Evolutionary conservation across 2,329 filamentous ascomycete genomes (phyloP), one percentile per base, ranked within the genome.

Genomic region (Penicillium sp.): DNA sequence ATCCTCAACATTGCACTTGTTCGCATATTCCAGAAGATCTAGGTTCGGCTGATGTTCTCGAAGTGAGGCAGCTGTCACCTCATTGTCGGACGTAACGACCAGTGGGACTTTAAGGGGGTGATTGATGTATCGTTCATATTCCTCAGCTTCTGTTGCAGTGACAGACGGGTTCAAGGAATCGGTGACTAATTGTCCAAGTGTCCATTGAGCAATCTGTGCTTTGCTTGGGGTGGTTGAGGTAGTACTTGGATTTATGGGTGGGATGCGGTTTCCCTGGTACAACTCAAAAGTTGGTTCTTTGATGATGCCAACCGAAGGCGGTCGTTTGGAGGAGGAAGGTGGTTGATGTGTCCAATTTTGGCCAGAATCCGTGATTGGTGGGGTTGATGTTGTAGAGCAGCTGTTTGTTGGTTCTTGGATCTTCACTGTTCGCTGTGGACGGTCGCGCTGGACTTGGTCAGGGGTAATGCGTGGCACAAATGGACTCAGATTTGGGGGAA

Each of bases 41-140:
- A 80, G 70, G 41, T 81, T 83, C 13, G 78, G 75, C 13, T 68
- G 70, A 14, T 71, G 65, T 45, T 74, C 74, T 14, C 68, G 69
- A 35, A 74, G 63, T 1, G 72, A 72, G 4, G 69, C 64, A 2
- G 73, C 70, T 0, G 71, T 72, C 37, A 75, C 62, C 45, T 75
- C 64, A 51, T 75, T 68, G 57, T 77, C 77, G 0, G 76, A 77
- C 1, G 78, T 77, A 1, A 79, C 75, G 6, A 80, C 77, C 2
- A 99, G 82, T 0, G 93, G 92, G 1, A 99, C 85, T 53, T 89
- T 93, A 55, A 96, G 87, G 1, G 95, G 93, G 69, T 99, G 95
- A 48, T 84, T 86, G 63, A 99, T 87, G 74, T 98, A 99, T 24
- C 89, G 86, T 57, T 87, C 84, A 72, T 99, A 99, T 71, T 98